These are phyloP conservation scores for Taphrina sp. DNA, from an alignment of 1,139 yeast genomes.

Conservation along the genomic window DNA sequence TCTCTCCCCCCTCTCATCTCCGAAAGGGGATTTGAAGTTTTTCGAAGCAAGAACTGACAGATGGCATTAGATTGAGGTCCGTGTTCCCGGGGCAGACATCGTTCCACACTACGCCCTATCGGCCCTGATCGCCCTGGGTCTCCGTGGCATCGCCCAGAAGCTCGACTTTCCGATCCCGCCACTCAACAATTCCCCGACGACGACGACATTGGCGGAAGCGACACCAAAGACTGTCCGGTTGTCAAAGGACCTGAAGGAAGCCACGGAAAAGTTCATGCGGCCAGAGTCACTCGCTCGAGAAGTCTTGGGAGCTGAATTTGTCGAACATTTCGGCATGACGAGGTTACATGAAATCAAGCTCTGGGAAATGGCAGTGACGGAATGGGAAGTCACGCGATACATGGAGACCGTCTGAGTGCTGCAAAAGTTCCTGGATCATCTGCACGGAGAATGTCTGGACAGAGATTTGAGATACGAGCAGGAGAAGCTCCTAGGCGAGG, in stretches of 20 bases:
- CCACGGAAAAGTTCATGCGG: constrained; percentile 42
- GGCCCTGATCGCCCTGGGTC: constrained; percentile 45
- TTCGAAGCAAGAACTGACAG: too few species aligned
- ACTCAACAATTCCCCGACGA: constrained; percentile 40
- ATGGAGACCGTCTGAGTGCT: constrained; percentile 44
- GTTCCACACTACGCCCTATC: constrained; percentile 46
- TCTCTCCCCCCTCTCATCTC: not conserved
- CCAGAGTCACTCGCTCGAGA: constrained; percentile 43
- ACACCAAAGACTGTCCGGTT: constrained; percentile 36
- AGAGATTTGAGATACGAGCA: too few species aligned
- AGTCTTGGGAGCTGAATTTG: constrained; percentile 45
- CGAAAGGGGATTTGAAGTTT: not conserved
- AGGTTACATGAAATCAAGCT: constrained; percentile 43
- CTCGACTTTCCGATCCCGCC: constrained; percentile 42
- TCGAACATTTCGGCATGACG: constrained; percentile 46
- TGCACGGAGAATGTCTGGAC: too few species aligned
- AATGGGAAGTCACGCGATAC: constrained; percentile 46
- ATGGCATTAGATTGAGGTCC: constrained; percentile 44
- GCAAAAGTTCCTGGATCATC: too few species aligned
- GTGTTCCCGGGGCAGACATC: constrained; percentile 48
- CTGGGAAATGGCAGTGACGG: constrained; percentile 46
- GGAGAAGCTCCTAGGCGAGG: too few species aligned
- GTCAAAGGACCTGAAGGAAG: constrained; percentile 42
- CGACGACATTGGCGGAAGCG: constrained; percentile 31
- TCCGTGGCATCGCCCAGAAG: constrained; percentile 43